Conservation (phyloP, 306 rosid genomes). For the Inga leiocalycina region DNA sequence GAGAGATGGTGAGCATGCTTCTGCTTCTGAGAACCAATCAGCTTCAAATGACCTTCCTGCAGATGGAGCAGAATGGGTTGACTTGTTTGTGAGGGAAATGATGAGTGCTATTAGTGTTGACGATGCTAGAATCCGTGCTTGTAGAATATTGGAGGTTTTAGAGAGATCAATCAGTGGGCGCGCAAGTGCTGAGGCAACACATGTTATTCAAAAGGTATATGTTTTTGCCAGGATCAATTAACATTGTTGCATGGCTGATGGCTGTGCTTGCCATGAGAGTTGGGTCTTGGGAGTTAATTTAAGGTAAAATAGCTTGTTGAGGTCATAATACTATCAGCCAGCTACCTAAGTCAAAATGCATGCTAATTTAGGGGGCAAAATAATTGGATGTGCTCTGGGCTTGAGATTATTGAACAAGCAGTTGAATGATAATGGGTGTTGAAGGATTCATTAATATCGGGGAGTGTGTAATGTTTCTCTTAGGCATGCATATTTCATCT, state of each 20-base stretch:
- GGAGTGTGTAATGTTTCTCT: not conserved
- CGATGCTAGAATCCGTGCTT: conserved; percentile 84
- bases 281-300: not conserved
- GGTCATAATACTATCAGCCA: not conserved
- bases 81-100: conserved; percentile 85
- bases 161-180: conserved; percentile 77
- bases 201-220: conserved; percentile 62
- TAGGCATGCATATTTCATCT: conserved; percentile 9
- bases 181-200: conserved; percentile 68
- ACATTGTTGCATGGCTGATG: not conserved
- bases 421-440: conserved; percentile 19
- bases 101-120: conserved; percentile 72
- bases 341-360: not conserved
- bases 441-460: conserved; percentile 19
- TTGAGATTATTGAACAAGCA: conserved; percentile 12
- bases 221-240: conserved; percentile 17
- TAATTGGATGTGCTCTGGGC: not conserved
- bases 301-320: not conserved
- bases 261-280: not conserved
- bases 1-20: conserved; percentile 42
- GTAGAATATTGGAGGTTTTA: conserved; percentile 74
- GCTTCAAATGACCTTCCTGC: conserved; percentile 58
- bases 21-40: conserved; percentile 50
- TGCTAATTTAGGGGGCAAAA: conserved; percentile 19
- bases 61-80: conserved; percentile 91